Percentiles rank a stretch among this genome's conserved stretches.
Conservation (phyloP, 140 eudicot species). For the Ambrosia hybrid region DNA sequence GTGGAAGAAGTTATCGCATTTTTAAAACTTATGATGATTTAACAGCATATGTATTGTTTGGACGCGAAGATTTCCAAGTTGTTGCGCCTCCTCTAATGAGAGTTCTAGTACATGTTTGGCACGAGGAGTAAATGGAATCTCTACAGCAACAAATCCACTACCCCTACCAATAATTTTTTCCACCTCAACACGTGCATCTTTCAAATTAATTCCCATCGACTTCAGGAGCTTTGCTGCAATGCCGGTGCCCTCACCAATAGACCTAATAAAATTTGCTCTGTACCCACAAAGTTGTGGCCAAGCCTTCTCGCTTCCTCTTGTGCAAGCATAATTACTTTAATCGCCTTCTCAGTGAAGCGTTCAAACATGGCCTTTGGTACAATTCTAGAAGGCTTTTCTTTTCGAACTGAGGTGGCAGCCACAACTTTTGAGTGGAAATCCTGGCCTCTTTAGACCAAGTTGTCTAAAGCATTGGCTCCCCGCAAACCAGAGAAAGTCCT, state of each 20-base stretch:
- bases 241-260: no score
- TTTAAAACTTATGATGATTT: background rate
- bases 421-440: conserved; percentile 71
- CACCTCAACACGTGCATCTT: no score
- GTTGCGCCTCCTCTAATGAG: conserved; percentile 91
- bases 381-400: conserved; percentile 44
- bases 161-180: no score
- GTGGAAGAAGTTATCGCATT: background rate
- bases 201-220: no score
- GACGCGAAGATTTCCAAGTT: conserved; percentile 50
- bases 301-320: conserved; percentile 94
- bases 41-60: background rate
- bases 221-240: no score
- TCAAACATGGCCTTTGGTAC: conserved; percentile 84
- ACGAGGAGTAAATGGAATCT: conserved; percentile 93
- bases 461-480: conserved; percentile 69
- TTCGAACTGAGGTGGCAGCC: conserved; percentile 48
- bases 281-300: conserved; percentile 93
- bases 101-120: conserved; percentile 91
- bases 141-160: conserved; percentile 52
- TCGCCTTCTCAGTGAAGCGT: conserved; percentile 90
- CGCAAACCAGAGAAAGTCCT: conserved; percentile 63
- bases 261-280: conserved; percentile 8
- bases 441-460: conserved; percentile 40
- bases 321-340: conserved; percentile 93